Conservation (phyloP, 2,329 filamentous ascomycete species). For the Pestalotiopsis fici region DNA sequence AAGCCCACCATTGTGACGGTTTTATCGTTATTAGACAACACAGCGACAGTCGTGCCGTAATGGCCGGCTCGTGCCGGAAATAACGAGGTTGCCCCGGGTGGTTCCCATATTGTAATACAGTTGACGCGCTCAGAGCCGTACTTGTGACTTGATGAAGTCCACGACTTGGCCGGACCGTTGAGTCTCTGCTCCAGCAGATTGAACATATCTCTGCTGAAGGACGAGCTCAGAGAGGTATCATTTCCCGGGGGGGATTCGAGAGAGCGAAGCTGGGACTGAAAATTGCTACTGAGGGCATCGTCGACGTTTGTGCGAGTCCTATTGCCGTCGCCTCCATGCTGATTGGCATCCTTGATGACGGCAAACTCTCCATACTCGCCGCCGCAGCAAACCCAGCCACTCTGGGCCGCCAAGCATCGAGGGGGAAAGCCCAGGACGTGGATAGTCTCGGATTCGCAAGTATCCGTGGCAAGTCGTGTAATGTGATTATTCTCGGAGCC, state of each 20-base stretch:
- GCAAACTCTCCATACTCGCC: constrained; percentile 88
- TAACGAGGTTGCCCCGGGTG: constrained; percentile 35
- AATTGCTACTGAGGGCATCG: constrained; percentile 23
- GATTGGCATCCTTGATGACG: constrained; percentile 60
- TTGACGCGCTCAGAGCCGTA: constrained; percentile 65
- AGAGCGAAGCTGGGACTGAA: constrained; percentile 20
- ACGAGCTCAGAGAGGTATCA: constrained; percentile 33
- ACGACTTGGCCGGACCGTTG: constrained; percentile 41
- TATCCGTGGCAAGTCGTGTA: constrained; percentile 68
- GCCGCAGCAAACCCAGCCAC: constrained; percentile 89
- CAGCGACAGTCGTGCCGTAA: constrained; percentile 60
- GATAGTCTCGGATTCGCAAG: constrained; percentile 71
- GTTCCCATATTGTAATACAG: constrained; percentile 66
- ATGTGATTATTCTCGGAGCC: constrained; percentile 66
- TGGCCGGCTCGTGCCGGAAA: constrained; percentile 30
- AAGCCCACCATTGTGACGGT: constrained; percentile 84
- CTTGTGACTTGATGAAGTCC: constrained; percentile 52
- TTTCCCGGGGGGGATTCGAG: constrained; percentile 24
- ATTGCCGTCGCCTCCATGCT: constrained; percentile 23
- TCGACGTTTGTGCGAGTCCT: constrained; percentile 18
- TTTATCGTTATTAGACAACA: constrained; percentile 88
- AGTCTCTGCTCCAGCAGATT: constrained; percentile 31
- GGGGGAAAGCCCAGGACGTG: constrained; percentile 72
- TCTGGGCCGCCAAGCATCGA: constrained; percentile 83
- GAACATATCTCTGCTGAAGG: constrained; percentile 32